A percentile compares a stretch with the other conserved stretches of the same genome.
Evolutionary conservation across 441 rosid species (phyloP).

Genomic region (Corymbia calophylla): DNA sequence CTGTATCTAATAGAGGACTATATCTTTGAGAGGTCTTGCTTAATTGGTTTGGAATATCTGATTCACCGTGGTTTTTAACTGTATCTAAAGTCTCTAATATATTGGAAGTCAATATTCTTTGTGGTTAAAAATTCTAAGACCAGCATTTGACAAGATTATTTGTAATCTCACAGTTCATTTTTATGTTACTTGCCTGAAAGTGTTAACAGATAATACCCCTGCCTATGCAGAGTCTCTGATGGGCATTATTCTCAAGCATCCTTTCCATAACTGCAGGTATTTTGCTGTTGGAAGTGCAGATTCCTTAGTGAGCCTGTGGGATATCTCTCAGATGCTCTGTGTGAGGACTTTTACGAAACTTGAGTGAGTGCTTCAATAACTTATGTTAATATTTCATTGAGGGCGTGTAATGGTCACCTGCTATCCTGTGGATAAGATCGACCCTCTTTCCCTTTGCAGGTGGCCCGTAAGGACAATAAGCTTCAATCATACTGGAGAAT

Average conservation of each 20-base stretch:
- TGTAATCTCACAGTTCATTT: background rate
- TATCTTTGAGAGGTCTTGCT: background rate
- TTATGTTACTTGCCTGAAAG: background rate
- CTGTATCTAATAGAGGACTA: background rate
- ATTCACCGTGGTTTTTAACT: background rate
- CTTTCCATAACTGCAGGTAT: slow-evolving; percentile 35
- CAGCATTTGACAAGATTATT: background rate
- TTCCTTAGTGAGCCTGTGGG: slow-evolving; percentile 98
- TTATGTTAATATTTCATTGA: background rate
- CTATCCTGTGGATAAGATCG: background rate
- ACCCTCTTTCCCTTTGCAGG: slow-evolving; percentile 29
- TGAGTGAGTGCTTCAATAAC: slow-evolving; percentile 49
- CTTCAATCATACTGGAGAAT: slow-evolving; percentile 81
- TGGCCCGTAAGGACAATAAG: slow-evolving; percentile 99
- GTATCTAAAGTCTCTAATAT: background rate
- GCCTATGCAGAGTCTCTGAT: background rate
- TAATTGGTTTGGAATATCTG: background rate
- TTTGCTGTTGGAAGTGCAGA: slow-evolving; percentile 99
- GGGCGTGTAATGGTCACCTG: background rate
- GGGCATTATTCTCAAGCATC: background rate
- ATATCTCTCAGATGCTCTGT: slow-evolving; percentile 89
- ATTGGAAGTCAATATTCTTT: background rate
- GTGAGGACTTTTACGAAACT: slow-evolving; percentile 88
- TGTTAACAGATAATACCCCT: background rate
- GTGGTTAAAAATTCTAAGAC: background rate